Evolutionary conservation across 495 filamentous ascomycete genomes (phyloP).

Genomic region (Platismatia glauca): DNA sequence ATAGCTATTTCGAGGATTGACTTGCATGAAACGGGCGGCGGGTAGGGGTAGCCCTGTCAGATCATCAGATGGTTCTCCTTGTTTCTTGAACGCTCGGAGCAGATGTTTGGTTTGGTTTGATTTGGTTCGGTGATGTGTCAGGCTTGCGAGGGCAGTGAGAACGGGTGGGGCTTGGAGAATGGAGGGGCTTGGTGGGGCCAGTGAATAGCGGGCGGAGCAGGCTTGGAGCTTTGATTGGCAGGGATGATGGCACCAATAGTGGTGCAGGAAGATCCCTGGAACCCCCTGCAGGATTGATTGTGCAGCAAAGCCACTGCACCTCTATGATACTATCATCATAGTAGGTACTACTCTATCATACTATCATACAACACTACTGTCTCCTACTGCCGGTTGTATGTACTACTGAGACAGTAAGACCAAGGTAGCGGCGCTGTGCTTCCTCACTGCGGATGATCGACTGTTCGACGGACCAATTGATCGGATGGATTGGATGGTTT

Average conservation of each 20-base stretch:
- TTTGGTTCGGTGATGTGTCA: not conserved
- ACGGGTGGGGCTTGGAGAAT: too few species aligned
- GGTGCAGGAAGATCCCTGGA: too few species aligned
- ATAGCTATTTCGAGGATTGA: not conserved
- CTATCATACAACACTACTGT: too few species aligned
- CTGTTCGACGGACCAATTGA: not conserved
- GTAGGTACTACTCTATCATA: too few species aligned
- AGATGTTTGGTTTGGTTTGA: not conserved
- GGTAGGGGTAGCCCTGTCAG: too few species aligned
- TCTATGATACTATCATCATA: too few species aligned
- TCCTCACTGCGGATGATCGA: slow-evolving; percentile 1
- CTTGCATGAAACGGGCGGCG: not conserved
- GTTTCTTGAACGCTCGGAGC: not conserved
- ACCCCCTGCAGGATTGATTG: too few species aligned
- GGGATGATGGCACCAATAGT: too few species aligned
- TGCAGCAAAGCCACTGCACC: too few species aligned
- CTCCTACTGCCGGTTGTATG: too few species aligned
- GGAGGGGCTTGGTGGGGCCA: not conserved
- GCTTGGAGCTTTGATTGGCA: not conserved
- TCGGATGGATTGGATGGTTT: not conserved
- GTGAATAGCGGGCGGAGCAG: not conserved
- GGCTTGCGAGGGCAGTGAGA: not conserved
- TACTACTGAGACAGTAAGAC: too few species aligned
- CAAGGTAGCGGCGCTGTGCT: not conserved
- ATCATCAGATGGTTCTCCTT: too few species aligned